Conservation (phyloP, 176 grass and related monocot species). For the Saccharum spontaneum region DNA sequence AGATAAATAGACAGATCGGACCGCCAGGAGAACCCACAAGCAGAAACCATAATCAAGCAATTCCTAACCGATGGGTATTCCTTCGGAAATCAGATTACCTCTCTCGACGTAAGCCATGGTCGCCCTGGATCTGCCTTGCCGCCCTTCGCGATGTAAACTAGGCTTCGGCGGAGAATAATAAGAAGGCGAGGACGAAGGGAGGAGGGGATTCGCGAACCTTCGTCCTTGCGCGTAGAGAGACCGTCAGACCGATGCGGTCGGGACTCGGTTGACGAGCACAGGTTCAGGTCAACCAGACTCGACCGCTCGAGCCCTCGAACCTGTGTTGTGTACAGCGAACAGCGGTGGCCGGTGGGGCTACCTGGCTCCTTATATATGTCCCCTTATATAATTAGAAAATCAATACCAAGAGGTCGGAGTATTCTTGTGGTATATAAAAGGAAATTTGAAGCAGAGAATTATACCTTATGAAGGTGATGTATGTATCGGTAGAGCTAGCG, state of each 20-base stretch:
- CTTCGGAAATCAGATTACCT: constrained; percentile 33
- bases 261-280: background rate
- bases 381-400: no score
- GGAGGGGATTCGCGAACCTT: constrained; percentile 54
- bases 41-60: constrained; percentile 6
- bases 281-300: background rate
- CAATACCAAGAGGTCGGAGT: no score
- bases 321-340: background rate
- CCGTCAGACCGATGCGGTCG: background rate
- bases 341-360: no score
- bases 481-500: no score
- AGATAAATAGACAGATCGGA: background rate
- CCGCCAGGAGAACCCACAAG: background rate
- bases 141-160: constrained; percentile 15
- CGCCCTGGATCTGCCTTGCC: constrained; percentile 21
- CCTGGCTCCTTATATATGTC: no score
- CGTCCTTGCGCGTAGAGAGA: background rate
- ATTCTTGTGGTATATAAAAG: no score
- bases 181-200: background rate
- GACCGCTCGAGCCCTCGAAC: background rate
- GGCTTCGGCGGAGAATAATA: constrained; percentile 9
- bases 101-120: constrained; percentile 60
- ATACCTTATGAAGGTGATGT: no score
- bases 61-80: background rate
- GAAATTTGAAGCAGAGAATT: no score